These are phyloP conservation scores for Kodamaea sp. DNA, from an alignment of 1,139 yeast species.

Conservation along the genomic window DNA sequence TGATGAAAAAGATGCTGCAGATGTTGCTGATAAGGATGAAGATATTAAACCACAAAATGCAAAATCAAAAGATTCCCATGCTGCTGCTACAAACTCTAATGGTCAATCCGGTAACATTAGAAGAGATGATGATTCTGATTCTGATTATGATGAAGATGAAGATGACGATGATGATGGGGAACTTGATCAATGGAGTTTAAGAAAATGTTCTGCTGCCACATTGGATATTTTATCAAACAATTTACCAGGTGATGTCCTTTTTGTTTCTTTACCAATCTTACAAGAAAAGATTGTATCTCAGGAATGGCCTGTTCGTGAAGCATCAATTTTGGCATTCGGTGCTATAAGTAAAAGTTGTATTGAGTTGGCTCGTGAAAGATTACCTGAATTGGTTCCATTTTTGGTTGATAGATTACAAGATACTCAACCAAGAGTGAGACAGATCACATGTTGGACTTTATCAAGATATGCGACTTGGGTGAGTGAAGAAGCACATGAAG, in stretches of 20 bases:
- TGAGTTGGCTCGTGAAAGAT: constrained; percentile 63
- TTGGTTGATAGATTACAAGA: constrained; percentile 77
- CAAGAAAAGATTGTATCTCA: constrained; percentile 64
- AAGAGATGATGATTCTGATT: constrained; percentile 41
- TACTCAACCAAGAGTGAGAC: constrained; percentile 79
- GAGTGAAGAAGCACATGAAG: constrained; percentile 56
- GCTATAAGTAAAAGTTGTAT: constrained; percentile 90
- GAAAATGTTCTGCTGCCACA: constrained; percentile 94
- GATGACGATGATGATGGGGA: constrained; percentile 63
- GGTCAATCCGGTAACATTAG: constrained; percentile 13
- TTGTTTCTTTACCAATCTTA: constrained; percentile 67
- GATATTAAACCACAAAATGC: constrained; percentile 80
- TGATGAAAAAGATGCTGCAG: constrained; percentile 68
- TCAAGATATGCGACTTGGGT: constrained; percentile 86
- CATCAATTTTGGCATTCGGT: constrained; percentile 90
- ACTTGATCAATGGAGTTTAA: constrained; percentile 78
- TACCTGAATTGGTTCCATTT: constrained; percentile 81
- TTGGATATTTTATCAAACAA: constrained; percentile 73
- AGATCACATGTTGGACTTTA: constrained; percentile 93
- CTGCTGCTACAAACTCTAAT: constrained; percentile 19
- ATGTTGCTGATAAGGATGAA: constrained; percentile 73
- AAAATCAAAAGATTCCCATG: constrained; percentile 63
- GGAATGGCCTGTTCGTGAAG: constrained; percentile 89
- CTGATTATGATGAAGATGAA: constrained; percentile 55
- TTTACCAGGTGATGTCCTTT: constrained; percentile 65